Evolutionary conservation across 1,139 yeast genomes (phyloP), one percentile per base, ranked within the genome.

Genomic region (Geotrichum bryndzae): DNA sequence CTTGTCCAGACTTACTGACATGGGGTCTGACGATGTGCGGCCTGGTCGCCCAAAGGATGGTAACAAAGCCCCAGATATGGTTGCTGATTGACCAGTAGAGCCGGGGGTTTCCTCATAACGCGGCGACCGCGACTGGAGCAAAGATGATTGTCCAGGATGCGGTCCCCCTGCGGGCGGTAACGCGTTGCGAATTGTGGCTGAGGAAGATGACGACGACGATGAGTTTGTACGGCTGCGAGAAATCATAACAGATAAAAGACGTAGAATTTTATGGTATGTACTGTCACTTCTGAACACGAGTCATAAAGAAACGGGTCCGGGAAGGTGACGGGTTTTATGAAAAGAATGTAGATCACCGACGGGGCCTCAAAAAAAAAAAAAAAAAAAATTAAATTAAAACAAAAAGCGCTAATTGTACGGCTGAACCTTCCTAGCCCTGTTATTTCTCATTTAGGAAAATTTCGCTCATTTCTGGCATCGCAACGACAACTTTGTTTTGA

Each of bases 211-310:
- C 1, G 71, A 68, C 13, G 72, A 69, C 13, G 72, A 69, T 22
- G 73, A 70, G 62, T 71, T 70, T 22, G 73, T 69, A 31, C 73
- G 54, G 3, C 71, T 66, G 52, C 69, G 71, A 2, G 73, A 70
- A 51, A 64, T 64, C 6, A 54, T 54, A 18, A 51, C 4, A 3
- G 3, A 41, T 13, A 41, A 41, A 15, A 5, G n/a, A 11, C 5
- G 18, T 41, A 5, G n/a, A 41, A 13, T 13, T 41, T 41, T 1
- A 35, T 13, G 46, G 68, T 64, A 4, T 27, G 45, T 70, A 61
- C 2, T 63, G 52, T 23, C 68, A 64, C 27, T 41, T 53, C 22
- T 46, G 33, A 18, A 41, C 22, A 6, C 41, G 29, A 4, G 51
- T 52, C 52, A 53, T 61, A 13, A 54, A 33, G 29, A 60, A 38